Evolutionary conservation across 1,284 basidiomycete species (phyloP), one percentile per base, ranked within the genome.

Genomic region (Afroboletus lepidellus): DNA sequence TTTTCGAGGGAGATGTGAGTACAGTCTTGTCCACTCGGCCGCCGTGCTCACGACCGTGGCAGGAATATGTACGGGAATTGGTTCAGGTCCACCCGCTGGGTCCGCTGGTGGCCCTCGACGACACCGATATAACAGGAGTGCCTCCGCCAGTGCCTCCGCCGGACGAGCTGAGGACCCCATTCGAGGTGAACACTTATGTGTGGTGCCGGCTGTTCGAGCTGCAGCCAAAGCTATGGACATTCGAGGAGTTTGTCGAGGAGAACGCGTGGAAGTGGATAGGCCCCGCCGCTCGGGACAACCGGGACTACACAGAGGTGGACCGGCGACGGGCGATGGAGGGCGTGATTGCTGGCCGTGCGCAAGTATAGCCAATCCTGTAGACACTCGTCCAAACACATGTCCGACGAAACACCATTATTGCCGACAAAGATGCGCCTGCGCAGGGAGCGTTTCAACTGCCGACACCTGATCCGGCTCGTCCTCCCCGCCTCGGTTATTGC

Each of bases 1-100:
- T 77, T 7, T 95, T 94, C 56, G 93, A 95, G 70, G 91, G 89
- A 16, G 65, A 79, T 49, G 92, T 92, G 63, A 67, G 86, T 77
- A 20, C 43, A 12, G 8, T 13, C 30, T 16, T 6, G 36, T 13
- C 13, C 6, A n/a, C 34, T n/a, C 32, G 20, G 41, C n/a, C 16
- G 41, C 9, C 8, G 12, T 42, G n/a, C 43, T 25, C 45, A 5
- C 39, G 41, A 43, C 20, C 42, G 5, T 36, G 43, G 12, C 55
- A 94, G 90, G 85, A 93, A 75, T 94, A 94, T 64, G 70, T 63
- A 0, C 79, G 87, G 38, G 68, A 76, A 34, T 61, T 63, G 7
- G 81, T 91, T 3, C 57, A 68, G 0, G 81, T 87, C 3, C 72
- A 83, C 57, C 83, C 77, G 8, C 72, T 87, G 11, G 77, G 66